Conservation (phyloP, 768 basidiomycete species). For the Mycena olivaceomarginata region DNA sequence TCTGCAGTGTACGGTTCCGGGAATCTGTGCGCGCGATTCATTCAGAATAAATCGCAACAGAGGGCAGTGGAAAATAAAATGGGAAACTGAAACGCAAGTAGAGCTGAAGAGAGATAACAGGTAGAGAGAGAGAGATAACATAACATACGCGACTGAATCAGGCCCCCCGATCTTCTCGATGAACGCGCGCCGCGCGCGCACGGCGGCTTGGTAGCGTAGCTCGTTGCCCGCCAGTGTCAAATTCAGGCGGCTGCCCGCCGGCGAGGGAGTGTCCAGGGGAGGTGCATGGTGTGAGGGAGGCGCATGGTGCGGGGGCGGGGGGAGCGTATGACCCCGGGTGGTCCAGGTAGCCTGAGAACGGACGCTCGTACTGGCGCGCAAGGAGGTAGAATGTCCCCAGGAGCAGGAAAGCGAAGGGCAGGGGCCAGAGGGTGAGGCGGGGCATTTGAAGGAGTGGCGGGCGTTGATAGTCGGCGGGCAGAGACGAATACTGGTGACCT, state of each 20-base stretch:
- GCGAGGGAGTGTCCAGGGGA: too few species aligned
- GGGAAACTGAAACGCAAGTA: too few species aligned
- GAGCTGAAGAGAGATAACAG: too few species aligned
- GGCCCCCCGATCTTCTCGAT: slow-evolving; percentile 7
- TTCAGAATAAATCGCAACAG: too few species aligned
- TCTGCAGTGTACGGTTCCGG: slow-evolving; percentile 13
- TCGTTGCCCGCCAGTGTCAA: slow-evolving; percentile 31
- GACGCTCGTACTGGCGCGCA: slow-evolving; percentile 8
- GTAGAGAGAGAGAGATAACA: too few species aligned
- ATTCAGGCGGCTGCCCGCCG: slow-evolving; percentile 17
- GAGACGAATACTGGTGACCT: too few species aligned
- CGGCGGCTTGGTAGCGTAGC: slow-evolving; percentile 28
- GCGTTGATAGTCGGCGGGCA: background rate
- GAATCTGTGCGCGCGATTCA: slow-evolving; percentile 3
- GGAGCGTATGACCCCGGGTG: too few species aligned
- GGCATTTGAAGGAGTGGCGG: slow-evolving; percentile 16
- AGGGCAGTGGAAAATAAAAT: too few species aligned
- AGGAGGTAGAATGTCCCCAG: slow-evolving; percentile 18
- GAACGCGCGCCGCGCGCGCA: slow-evolving; percentile 17
- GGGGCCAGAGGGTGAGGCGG: slow-evolving; percentile 2
- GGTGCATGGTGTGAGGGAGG: background rate
- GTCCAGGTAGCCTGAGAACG: background rate
- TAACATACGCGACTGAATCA: background rate
- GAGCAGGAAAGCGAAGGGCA: background rate
- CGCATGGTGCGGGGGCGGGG: too few species aligned